A percentile compares a stretch with the other conserved stretches of the same genome.
phyloP scores from a whole-genome alignment of 1,284 basidiomycete species.

The Rhodotorula glutinis region DNA sequence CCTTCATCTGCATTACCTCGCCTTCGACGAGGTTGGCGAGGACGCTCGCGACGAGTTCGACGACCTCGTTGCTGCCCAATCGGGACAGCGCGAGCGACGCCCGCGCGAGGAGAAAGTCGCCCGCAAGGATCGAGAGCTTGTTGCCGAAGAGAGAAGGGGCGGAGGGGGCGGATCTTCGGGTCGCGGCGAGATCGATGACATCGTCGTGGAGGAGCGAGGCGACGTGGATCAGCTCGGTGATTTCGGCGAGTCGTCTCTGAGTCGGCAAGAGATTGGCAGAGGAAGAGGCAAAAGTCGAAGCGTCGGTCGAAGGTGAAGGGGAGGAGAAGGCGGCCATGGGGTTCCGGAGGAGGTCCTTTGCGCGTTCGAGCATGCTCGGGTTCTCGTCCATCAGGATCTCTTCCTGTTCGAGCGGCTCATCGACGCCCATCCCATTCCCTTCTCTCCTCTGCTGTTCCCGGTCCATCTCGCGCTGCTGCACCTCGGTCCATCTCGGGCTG shows the following conservation, averaged over 20 bases:
- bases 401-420: conserved; percentile 61
- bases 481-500: conserved; percentile 56
- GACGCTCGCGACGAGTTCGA: conserved; percentile 87
- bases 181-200: conserved; percentile 80
- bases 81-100: conserved; percentile 83
- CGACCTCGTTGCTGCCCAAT: conserved; percentile 81
- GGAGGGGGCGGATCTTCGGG: conserved; percentile 75
- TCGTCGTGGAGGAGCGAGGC: conserved; percentile 94
- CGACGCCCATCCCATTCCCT: conserved; percentile 51
- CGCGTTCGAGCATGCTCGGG: conserved; percentile 69
- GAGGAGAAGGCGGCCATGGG: conserved; percentile 30
- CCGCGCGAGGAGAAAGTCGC: conserved; percentile 91
- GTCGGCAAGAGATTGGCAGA: conserved; percentile 62
- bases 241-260: conserved; percentile 87
- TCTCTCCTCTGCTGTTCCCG: conserved; percentile 40
- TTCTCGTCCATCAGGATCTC: conserved; percentile 83
- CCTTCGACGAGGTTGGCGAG: conserved; percentile 96
- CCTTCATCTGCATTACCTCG: conserved; percentile 80
- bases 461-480: conserved; percentile 51
- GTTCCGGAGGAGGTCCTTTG: conserved; percentile 54
- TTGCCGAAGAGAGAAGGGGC: conserved; percentile 90
- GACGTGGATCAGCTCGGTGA: conserved; percentile 98
- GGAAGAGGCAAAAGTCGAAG: neutral
- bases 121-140: conserved; percentile 89
- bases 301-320: conserved; percentile 1